These are phyloP conservation scores for Penicillium arizonense DNA, from an alignment of 495 filamentous ascomycete genomes.

Conservation along the genomic window DNA sequence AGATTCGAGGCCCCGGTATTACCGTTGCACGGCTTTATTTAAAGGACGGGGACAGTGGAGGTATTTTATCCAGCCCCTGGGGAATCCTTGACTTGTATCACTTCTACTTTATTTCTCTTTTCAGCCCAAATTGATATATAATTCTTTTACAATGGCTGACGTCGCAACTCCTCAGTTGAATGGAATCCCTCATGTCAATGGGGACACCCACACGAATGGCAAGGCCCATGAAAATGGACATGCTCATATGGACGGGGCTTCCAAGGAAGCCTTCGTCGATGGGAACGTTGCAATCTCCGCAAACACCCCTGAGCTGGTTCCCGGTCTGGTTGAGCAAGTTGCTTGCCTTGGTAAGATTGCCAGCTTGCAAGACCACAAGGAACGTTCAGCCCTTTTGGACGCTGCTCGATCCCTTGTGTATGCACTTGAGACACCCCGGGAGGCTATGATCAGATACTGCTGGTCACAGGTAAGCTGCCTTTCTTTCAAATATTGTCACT, in stretches of 20 bases:
- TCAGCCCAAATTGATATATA: neutral
- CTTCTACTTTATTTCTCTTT: neutral
- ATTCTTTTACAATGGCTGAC: neutral
- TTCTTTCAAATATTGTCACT: neutral
- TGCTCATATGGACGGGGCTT: neutral
- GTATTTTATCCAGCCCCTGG: neutral
- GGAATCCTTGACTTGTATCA: neutral
- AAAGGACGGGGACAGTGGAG: too few relatives aligned
- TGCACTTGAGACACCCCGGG: slow-evolving; percentile 40
- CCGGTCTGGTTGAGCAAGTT: slow-evolving; percentile 25
- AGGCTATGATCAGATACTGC: slow-evolving; percentile 40
- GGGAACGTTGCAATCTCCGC: slow-evolving; percentile 20
- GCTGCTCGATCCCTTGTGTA: slow-evolving; percentile 29
- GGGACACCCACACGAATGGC: neutral
- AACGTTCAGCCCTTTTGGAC: slow-evolving; percentile 27
- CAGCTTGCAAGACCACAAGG: slow-evolving; percentile 11
- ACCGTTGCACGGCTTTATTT: neutral
- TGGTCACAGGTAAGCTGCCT: slow-evolving; percentile 33
- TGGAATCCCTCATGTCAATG: neutral
- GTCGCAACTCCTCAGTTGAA: neutral
- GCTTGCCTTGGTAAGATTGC: slow-evolving; percentile 18
- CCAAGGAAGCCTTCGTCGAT: slow-evolving; percentile 8
- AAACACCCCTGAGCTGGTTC: slow-evolving; percentile 24
- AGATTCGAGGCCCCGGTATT: too few relatives aligned
- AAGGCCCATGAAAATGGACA: neutral